These are phyloP conservation scores for Cutaneotrichosporon dermatis DNA, from an alignment of 1,284 basidiomycete genomes.

Conservation along the genomic window DNA sequence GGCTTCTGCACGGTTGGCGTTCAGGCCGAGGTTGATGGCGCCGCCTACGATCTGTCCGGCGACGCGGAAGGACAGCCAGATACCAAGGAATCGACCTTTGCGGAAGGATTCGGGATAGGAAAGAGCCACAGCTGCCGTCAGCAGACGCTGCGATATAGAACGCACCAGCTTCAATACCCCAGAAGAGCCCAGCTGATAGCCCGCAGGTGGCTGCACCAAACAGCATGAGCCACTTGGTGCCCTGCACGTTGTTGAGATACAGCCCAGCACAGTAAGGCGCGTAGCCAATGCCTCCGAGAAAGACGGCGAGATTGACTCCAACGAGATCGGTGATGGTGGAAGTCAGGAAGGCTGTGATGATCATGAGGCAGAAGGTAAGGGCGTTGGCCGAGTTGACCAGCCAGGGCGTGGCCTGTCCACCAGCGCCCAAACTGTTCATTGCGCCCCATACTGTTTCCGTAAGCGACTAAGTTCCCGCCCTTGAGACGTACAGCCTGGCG, in stretches of 20 bases:
- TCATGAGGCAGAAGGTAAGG: slow-evolving; percentile 39
- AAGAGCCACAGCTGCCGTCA: slow-evolving; percentile 28
- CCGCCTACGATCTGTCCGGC: slow-evolving; percentile 40
- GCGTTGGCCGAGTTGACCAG: slow-evolving; percentile 43
- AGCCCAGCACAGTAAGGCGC: slow-evolving; percentile 38
- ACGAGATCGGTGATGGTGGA: slow-evolving; percentile 5
- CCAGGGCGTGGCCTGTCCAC: slow-evolving; percentile 30
- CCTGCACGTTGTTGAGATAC: slow-evolving; percentile 29
- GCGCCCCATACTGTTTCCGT: slow-evolving; percentile 34
- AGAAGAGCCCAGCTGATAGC: slow-evolving; percentile 39
- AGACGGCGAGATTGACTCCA: slow-evolving; percentile 9
- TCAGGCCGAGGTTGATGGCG: slow-evolving; percentile 38
- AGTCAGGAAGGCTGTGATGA: slow-evolving; percentile 12
- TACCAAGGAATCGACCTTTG: slow-evolving; percentile 33
- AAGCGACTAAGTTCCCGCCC: too few species aligned
- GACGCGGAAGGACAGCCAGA: slow-evolving; percentile 36
- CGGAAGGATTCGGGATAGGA: slow-evolving; percentile 32
- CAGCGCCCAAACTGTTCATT: slow-evolving; percentile 41
- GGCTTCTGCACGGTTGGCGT: slow-evolving; percentile 20
- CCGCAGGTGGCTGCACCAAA: slow-evolving; percentile 32
- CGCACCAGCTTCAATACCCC: slow-evolving; percentile 13
- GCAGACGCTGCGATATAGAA: too few species aligned
- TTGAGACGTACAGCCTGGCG: slow-evolving; percentile 22
- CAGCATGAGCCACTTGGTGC: slow-evolving; percentile 32
- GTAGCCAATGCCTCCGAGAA: slow-evolving; percentile 24